Evolutionary conservation across 208 protist genomes (phyloP).

Genomic region (Angomonas deanei): DNA sequence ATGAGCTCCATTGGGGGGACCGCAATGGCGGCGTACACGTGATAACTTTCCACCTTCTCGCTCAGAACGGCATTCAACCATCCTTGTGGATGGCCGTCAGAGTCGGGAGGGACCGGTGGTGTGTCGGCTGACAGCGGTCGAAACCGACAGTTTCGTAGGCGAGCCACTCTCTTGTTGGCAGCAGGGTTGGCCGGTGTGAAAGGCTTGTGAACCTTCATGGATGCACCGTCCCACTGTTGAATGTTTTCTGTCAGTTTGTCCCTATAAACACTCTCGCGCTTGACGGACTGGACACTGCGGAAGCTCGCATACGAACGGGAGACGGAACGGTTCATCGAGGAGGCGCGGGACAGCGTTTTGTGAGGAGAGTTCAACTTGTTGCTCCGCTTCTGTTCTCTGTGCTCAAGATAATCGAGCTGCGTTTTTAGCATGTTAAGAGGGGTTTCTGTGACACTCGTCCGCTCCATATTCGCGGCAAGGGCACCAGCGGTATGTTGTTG

Average conservation of each 20-base stretch:
- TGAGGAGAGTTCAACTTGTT: background rate
- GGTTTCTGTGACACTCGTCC: background rate
- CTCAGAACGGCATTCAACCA: slow-evolving; percentile 12
- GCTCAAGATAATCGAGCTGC: background rate
- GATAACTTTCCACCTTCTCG: slow-evolving; percentile 47
- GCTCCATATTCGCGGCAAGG: background rate
- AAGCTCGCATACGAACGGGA: too few species aligned
- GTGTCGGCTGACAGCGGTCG: too few species aligned
- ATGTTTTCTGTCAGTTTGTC: too few species aligned
- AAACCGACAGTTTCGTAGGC: too few species aligned
- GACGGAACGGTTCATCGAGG: background rate
- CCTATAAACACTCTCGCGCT: too few species aligned
- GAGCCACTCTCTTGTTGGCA: too few species aligned
- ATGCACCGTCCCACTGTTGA: too few species aligned
- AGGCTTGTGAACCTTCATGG: too few species aligned
- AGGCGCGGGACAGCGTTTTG: background rate
- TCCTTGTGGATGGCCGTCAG: background rate
- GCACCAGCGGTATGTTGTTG: background rate
- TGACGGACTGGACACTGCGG: too few species aligned
- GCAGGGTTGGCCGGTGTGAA: too few species aligned
- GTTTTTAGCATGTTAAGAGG: background rate
- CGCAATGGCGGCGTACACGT: slow-evolving; percentile 21
- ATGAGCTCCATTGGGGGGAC: background rate
- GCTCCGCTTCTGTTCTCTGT: background rate
- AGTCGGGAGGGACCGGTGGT: too few species aligned